Percentiles rank a stretch among this genome's conserved stretches.
phyloP scores from a whole-genome alignment of 495 filamentous ascomycete genomes.

The Trichoderma erinaceum region DNA sequence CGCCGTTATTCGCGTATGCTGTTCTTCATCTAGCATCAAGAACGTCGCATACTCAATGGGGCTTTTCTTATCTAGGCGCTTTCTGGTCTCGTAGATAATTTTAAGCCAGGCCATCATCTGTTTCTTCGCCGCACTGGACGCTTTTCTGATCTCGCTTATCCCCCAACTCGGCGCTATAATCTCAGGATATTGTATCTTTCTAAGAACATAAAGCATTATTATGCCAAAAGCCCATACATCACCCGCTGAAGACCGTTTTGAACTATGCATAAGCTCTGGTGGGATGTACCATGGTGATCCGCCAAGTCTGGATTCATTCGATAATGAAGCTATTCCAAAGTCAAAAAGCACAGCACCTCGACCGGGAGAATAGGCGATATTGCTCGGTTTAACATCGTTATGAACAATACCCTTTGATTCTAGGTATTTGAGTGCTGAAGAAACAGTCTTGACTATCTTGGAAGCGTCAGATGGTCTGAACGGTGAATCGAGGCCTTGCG shows the following conservation, averaged over 20 bases:
- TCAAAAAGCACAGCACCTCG: not conserved
- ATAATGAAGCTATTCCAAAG: not conserved
- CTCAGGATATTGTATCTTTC: not conserved
- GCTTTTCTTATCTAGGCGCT: not conserved
- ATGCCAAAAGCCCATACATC: constrained; percentile 4
- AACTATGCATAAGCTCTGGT: not conserved
- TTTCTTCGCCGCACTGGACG: not conserved
- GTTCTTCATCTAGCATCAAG: not conserved
- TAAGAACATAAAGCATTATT: not conserved
- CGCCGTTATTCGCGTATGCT: not conserved
- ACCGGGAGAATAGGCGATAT: not conserved
- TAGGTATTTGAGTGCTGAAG: not conserved
- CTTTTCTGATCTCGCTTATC: not conserved
- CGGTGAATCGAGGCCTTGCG: not conserved
- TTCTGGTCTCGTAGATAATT: not conserved
- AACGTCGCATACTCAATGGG: not conserved
- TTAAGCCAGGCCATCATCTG: not conserved
- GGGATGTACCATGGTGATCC: constrained; percentile 1
- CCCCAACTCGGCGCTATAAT: not conserved
- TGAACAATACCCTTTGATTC: not conserved
- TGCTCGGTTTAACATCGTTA: not conserved
- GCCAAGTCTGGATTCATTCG: not conserved
- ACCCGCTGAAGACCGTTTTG: not conserved
- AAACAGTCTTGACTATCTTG: not conserved
- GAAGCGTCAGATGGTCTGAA: not conserved